Conservation (phyloP, 441 rosid genomes). For the Hura crepitans region DNA sequence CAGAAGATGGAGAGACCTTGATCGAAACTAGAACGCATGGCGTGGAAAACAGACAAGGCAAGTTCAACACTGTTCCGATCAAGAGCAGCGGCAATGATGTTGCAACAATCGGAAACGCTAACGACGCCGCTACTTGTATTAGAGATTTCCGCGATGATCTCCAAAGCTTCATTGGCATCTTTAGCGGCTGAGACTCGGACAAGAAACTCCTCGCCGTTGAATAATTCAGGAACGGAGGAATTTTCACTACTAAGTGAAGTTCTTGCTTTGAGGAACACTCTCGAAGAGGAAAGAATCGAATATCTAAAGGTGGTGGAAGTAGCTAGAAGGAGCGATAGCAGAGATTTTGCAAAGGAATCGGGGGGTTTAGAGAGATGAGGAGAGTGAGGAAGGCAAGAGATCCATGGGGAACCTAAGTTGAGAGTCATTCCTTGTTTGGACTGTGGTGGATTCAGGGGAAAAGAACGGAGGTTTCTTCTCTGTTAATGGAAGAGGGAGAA, state of each 20-base stretch:
- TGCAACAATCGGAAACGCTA: constrained; percentile 45
- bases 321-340: constrained; percentile 29
- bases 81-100: constrained; percentile 52
- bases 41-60: constrained; percentile 72
- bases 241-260: constrained; percentile 37
- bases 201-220: constrained; percentile 36
- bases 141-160: constrained; percentile 36
- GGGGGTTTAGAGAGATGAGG: constrained; percentile 30
- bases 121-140: constrained; percentile 41
- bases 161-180: constrained; percentile 63
- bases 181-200: constrained; percentile 43
- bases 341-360: constrained; percentile 26
- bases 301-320: constrained; percentile 4
- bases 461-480: background rate
- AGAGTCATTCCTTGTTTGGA: constrained; percentile 43
- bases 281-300: constrained; percentile 4
- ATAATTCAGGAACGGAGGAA: constrained; percentile 21
- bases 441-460: background rate
- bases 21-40: constrained; percentile 84
- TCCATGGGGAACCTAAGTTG: constrained; percentile 37
- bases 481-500: background rate
- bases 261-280: constrained; percentile 14
- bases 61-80: constrained; percentile 62
- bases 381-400: constrained; percentile 26
- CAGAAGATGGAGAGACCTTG: constrained; percentile 38